A percentile compares a stretch with the other conserved stretches of the same genome.
These are phyloP conservation scores for Pleurotus cornucopiae DNA, from an alignment of 768 basidiomycete genomes.

Conservation along the genomic window DNA sequence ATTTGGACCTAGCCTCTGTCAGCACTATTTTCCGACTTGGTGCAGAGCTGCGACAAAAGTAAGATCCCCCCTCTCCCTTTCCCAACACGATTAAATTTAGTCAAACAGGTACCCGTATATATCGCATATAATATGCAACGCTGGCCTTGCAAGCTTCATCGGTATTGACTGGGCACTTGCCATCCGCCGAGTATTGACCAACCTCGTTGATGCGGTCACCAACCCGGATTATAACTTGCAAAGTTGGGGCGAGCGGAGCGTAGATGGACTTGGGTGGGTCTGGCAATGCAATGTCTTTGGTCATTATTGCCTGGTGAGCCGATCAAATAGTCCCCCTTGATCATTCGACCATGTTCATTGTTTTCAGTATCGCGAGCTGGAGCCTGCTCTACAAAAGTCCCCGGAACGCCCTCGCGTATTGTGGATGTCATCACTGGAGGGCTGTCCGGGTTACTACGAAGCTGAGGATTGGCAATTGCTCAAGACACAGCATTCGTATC, in stretches of 20 bases:
- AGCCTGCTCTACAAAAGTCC: constrained; percentile 46
- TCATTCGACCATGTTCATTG: neutral
- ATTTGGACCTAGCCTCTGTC: constrained; percentile 62
- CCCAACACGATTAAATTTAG: constrained; percentile 1
- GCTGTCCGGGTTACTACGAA: constrained; percentile 49
- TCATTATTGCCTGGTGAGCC: constrained; percentile 71
- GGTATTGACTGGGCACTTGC: constrained; percentile 46
- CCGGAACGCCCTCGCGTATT: constrained; percentile 52
- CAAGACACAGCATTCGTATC: constrained; percentile 59
- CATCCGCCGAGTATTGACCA: constrained; percentile 24
- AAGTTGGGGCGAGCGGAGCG: constrained; percentile 49
- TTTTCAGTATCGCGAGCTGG: constrained; percentile 58
- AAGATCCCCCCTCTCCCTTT: neutral
- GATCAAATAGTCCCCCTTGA: neutral
- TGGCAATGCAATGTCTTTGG: constrained; percentile 87
- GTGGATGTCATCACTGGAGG: constrained; percentile 78
- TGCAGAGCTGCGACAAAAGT: constrained; percentile 51
- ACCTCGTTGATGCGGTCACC: constrained; percentile 48
- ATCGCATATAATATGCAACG: constrained; percentile 79
- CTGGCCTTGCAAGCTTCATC: constrained; percentile 61
- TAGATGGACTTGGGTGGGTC: constrained; percentile 71
- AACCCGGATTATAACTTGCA: constrained; percentile 57
- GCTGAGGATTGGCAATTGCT: constrained; percentile 70
- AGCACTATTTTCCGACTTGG: constrained; percentile 61
- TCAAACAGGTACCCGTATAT: constrained; percentile 67